Evolutionary conservation across 2,329 filamentous ascomycete genomes (phyloP).

Genomic region (Orbilia blumenaviensis): DNA sequence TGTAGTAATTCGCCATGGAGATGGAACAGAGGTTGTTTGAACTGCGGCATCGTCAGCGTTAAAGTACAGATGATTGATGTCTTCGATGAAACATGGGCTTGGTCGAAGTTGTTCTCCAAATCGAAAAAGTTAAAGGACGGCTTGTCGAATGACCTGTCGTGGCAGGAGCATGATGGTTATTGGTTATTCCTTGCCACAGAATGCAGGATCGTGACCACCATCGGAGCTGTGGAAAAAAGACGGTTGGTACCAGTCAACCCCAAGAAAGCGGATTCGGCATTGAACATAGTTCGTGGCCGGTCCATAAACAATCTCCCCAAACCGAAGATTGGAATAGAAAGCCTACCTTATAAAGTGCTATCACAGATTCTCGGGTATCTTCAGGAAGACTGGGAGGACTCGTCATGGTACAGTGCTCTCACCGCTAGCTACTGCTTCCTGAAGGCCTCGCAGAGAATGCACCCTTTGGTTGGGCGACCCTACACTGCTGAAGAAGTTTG

Average conservation of each 20-base stretch:
- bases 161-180: slow-evolving; percentile 8
- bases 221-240: neutral
- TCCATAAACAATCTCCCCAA: slow-evolving; percentile 2
- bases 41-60: slow-evolving; percentile 25
- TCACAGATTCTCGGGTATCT: slow-evolving; percentile 28
- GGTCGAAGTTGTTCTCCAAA: slow-evolving; percentile 2
- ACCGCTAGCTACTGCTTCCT: slow-evolving; percentile 28
- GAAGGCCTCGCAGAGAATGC: slow-evolving; percentile 17
- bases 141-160: neutral
- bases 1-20: neutral
- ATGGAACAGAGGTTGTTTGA: slow-evolving; percentile 5
- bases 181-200: slow-evolving; percentile 24
- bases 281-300: slow-evolving; percentile 4
- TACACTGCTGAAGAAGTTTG: slow-evolving; percentile 23
- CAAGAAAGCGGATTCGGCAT: neutral
- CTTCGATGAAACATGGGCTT: slow-evolving; percentile 11
- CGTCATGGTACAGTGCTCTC: slow-evolving; percentile 27
- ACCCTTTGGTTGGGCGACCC: slow-evolving; percentile 1
- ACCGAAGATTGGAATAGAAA: slow-evolving; percentile 17
- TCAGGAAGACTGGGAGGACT: slow-evolving; percentile 8
- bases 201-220: neutral
- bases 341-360: slow-evolving; percentile 20
- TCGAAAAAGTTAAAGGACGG: neutral
- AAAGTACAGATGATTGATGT: slow-evolving; percentile 14
- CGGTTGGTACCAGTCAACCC: slow-evolving; percentile 6